Evolutionary conservation across 2,329 filamentous ascomycete species (phyloP).

Genomic region (Ceratocystis alfenasii): DNA sequence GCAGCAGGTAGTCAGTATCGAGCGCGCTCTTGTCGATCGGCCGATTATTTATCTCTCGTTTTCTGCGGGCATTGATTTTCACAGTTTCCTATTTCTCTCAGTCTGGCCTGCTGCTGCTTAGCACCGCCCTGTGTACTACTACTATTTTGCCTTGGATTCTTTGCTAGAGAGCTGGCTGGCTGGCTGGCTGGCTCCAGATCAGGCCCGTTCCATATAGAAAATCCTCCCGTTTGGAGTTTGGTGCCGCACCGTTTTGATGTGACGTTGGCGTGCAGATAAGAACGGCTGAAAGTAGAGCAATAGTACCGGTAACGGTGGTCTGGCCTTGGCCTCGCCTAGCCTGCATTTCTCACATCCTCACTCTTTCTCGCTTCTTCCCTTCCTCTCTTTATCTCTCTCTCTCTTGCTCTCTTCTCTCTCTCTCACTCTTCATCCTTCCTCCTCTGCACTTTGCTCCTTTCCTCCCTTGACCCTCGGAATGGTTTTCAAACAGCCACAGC

Average conservation of each 20-base stretch:
- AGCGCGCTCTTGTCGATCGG: background rate
- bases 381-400: background rate
- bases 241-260: background rate
- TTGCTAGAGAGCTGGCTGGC: background rate
- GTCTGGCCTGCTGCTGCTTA: too few species aligned
- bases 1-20: background rate
- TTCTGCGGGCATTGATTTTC: background rate
- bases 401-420: background rate
- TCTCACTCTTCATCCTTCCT: background rate
- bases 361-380: background rate
- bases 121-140: too few species aligned
- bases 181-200: background rate
- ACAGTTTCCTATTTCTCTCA: background rate
- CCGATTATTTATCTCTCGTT: background rate
- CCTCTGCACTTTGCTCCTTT: background rate
- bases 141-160: background rate
- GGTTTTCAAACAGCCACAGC: background rate
- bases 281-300: background rate
- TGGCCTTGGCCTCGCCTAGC: background rate
- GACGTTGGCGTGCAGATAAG: background rate
- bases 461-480: background rate
- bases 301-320: background rate
- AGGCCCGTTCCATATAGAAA: background rate
- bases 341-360: background rate
- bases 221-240: background rate